These are phyloP conservation scores for Trichodelitschia bisporula DNA, from an alignment of 495 filamentous ascomycete genomes.

Conservation along the genomic window DNA sequence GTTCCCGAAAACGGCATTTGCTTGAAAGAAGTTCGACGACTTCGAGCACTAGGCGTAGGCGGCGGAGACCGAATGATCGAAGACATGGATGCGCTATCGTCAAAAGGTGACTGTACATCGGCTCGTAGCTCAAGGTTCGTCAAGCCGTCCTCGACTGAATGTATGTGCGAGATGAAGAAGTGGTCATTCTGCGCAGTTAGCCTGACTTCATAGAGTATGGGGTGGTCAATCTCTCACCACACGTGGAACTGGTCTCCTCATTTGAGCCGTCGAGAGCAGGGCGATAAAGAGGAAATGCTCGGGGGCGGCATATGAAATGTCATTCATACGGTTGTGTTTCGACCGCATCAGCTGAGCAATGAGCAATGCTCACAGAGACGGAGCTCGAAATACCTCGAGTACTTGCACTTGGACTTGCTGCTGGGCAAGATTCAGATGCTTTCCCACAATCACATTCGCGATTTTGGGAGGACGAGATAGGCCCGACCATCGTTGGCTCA, in stretches of 20 bases:
- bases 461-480: no score
- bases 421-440: conserved; percentile 45
- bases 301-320: conserved; percentile 48
- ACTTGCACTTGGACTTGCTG: conserved; percentile 63
- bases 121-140: conserved; percentile 50
- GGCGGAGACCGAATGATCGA: conserved; percentile 10
- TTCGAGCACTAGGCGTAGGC: no score
- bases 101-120: no score
- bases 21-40: no score
- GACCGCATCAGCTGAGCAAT: conserved; percentile 56
- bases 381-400: conserved; percentile 30
- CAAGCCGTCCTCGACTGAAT: conserved; percentile 46
- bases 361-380: not conserved
- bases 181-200: conserved; percentile 39
- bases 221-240: conserved; percentile 6
- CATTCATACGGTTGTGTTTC: conserved; percentile 60
- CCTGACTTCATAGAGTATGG: not conserved
- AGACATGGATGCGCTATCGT: conserved; percentile 19
- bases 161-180: conserved; percentile 73
- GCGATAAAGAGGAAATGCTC: conserved; percentile 63
- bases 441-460: conserved; percentile 60
- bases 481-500: no score
- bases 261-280: conserved; percentile 22
- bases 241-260: conserved; percentile 9
- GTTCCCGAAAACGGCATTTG: no score